Evolutionary conservation across 78 protist species (phyloP).

Genomic region (Planoprotostelium fungivorum): DNA sequence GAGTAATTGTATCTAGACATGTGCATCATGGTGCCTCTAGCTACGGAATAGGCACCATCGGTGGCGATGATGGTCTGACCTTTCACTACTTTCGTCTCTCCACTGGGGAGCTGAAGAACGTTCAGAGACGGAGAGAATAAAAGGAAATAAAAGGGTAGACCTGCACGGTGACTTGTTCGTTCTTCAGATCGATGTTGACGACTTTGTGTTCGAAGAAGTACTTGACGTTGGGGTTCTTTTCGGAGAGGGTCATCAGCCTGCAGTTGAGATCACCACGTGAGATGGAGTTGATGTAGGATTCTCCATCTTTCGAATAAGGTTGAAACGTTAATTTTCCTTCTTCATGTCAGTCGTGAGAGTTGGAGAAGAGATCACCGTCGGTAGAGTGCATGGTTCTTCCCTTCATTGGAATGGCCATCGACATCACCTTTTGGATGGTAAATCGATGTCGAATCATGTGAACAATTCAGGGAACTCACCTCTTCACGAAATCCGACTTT

Average conservation of each 20-base stretch:
- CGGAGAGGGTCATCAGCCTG: constrained; percentile 13
- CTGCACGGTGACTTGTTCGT: constrained; percentile 7
- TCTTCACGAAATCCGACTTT: constrained; percentile 19
- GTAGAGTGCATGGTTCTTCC: constrained; percentile 46
- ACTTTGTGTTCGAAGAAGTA: constrained; percentile 8
- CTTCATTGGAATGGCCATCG: constrained; percentile 40
- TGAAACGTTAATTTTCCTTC: constrained; percentile 6
- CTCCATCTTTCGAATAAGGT: constrained; percentile 30
- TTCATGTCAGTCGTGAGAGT: not conserved
- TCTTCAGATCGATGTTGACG: not conserved
- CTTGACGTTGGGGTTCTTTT: constrained; percentile 14
- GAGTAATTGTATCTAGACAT: constrained; percentile 31
- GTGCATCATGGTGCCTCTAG: constrained; percentile 13
- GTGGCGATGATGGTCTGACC: not conserved
- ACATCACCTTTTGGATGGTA: too few species aligned
- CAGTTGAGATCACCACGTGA: constrained; percentile 41
- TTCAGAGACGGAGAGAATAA: not conserved
- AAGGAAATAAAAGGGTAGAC: not conserved
- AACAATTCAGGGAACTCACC: too few species aligned
- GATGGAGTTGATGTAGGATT: constrained; percentile 18
- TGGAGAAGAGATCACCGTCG: not conserved
- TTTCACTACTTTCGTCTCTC: not conserved
- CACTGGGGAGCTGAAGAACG: not conserved
- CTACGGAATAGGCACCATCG: constrained; percentile 51
- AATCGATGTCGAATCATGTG: too few species aligned